Evolutionary conservation across 192 early-diverging fungal species (phyloP).

Genomic region (Chytriomyces confervae): DNA sequence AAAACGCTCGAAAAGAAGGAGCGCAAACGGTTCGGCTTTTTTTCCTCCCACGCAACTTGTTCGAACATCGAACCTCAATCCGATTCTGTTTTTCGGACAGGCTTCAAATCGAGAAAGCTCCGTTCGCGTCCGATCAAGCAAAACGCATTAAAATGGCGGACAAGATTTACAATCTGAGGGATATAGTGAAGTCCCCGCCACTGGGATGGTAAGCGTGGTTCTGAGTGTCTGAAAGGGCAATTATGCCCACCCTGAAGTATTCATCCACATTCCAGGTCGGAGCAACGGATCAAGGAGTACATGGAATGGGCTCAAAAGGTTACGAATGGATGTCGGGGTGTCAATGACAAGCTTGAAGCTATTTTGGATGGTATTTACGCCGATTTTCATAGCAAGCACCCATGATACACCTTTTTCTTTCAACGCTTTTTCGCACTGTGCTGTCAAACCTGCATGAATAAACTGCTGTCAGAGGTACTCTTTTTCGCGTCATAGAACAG

Average conservation of each 20-base stretch:
- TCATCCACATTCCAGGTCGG: constrained; percentile 33
- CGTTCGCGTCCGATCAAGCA: constrained; percentile 43
- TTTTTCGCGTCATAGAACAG: no score
- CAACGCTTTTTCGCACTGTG: no score
- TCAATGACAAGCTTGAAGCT: constrained; percentile 47
- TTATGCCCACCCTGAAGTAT: not conserved
- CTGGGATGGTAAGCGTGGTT: constrained; percentile 50
- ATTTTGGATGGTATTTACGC: constrained; percentile 56
- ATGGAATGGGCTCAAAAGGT: constrained; percentile 67
- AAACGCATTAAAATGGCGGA: constrained; percentile 73
- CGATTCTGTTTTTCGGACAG: constrained; percentile 36
- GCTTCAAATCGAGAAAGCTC: constrained; percentile 61
- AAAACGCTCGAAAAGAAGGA: constrained; percentile 53
- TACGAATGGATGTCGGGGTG: constrained; percentile 56
- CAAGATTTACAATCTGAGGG: constrained; percentile 67
- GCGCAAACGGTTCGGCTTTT: constrained; percentile 48
- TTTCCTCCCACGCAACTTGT: not conserved
- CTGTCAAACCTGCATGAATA: no score
- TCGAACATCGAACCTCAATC: not conserved
- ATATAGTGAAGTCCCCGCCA: constrained; percentile 52
- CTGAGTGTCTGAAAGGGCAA: not conserved
- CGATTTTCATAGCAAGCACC: no score
- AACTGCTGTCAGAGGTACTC: no score
- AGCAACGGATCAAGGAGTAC: constrained; percentile 58
- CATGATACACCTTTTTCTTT: no score